A percentile compares a stretch with the other conserved stretches of the same genome.
phyloP scores from a whole-genome alignment of 2,329 filamentous ascomycete genomes.

The Penicillium sp. region DNA sequence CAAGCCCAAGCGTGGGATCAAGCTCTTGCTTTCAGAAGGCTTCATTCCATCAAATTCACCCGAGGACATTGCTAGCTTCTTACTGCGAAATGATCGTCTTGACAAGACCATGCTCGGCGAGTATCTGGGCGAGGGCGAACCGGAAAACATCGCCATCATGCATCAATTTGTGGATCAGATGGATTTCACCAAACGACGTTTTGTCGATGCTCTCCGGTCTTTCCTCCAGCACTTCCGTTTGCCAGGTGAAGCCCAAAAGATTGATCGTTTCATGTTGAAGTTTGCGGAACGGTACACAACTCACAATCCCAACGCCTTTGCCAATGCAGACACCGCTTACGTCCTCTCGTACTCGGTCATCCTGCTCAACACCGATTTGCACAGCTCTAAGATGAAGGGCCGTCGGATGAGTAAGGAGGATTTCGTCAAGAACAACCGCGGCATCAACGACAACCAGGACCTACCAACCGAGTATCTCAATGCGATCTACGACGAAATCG shows the following conservation, averaged over 20 bases:
- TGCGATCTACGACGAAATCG: constrained; percentile 90
- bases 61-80: constrained; percentile 79
- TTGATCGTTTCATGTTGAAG: constrained; percentile 98
- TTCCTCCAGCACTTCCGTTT: constrained; percentile 95
- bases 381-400: constrained; percentile 80
- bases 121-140: constrained; percentile 89
- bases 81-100: constrained; percentile 77
- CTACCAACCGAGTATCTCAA: constrained; percentile 89
- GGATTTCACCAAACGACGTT: constrained; percentile 88
- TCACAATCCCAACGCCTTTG: constrained; percentile 95
- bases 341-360: constrained; percentile 96
- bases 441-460: constrained; percentile 95
- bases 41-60: constrained; percentile 82
- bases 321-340: constrained; percentile 96
- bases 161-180: constrained; percentile 95
- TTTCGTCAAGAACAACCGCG: constrained; percentile 98
- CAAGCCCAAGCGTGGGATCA: constrained; percentile 93
- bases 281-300: constrained; percentile 95
- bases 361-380: constrained; percentile 91
- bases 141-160: constrained; percentile 95
- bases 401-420: constrained; percentile 93
- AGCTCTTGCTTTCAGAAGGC: constrained; percentile 76
- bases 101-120: constrained; percentile 94
- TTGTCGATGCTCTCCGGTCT: constrained; percentile 86
- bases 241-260: constrained; percentile 96